phyloP scores from a whole-genome alignment of 2,329 filamentous ascomycete genomes.

The Alternaria consortialis region DNA sequence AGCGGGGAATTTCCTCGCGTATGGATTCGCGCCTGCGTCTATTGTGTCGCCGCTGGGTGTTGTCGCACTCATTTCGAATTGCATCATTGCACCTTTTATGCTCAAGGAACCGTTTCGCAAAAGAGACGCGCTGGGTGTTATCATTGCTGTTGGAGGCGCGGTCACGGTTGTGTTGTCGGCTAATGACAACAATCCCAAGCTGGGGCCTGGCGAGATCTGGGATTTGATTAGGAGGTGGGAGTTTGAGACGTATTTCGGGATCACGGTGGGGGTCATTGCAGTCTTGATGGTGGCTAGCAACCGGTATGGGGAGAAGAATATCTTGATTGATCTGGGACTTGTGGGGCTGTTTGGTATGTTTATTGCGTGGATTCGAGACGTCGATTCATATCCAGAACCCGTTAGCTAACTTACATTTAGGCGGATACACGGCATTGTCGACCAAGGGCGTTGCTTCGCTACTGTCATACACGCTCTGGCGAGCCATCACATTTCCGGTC shows the following conservation, averaged over 20 bases:
- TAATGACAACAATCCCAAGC: conserved; percentile 85
- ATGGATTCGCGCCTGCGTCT: conserved; percentile 95
- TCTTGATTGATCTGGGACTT: conserved; percentile 90
- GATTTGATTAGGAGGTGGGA: conserved; percentile 84
- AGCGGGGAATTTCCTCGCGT: conserved; percentile 94
- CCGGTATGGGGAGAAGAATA: conserved; percentile 83
- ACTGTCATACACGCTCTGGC: conserved; percentile 88
- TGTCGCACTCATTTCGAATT: conserved; percentile 96
- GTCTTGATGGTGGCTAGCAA: conserved; percentile 83
- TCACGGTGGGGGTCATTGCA: conserved; percentile 78
- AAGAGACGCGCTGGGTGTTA: conserved; percentile 86
- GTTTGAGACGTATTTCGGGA: conserved; percentile 87
- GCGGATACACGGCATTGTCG: conserved; percentile 93
- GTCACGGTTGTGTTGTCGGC: conserved; percentile 94
- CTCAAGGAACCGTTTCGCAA: conserved; percentile 88
- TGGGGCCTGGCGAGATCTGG: conserved; percentile 91
- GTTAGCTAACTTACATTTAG: conserved; percentile 48
- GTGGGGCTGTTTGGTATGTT: conserved; percentile 86
- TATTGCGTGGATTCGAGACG: no score
- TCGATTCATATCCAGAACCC: no score
- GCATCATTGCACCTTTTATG: conserved; percentile 92
- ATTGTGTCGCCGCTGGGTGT: conserved; percentile 97
- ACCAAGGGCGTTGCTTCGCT: conserved; percentile 97
- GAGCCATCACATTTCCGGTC: conserved; percentile 88
- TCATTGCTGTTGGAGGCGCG: conserved; percentile 86